Evolutionary conservation across 345 rosid species (phyloP).

Genomic region (Pugionium dolabratum): DNA sequence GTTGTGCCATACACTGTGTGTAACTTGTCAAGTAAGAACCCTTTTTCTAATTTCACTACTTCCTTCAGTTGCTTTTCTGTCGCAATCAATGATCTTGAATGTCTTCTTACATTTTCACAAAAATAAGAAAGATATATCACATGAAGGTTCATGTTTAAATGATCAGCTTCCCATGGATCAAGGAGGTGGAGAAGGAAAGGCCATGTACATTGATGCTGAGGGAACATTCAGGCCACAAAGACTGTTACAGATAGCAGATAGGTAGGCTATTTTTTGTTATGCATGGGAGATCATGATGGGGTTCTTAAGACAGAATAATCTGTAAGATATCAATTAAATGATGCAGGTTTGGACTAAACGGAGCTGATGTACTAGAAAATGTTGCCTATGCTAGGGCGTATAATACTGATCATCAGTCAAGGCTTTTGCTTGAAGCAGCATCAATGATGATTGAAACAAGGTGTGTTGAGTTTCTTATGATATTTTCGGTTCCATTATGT

Average conservation of each 20-base stretch:
- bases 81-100: neutral
- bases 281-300: slow-evolving; percentile 14
- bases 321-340: slow-evolving; percentile 18
- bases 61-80: slow-evolving; percentile 4
- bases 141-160: slow-evolving; percentile 3
- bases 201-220: slow-evolving; percentile 98
- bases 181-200: slow-evolving; percentile 98
- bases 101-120: neutral
- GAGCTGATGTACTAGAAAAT: slow-evolving; percentile 93
- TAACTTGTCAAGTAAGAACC: slow-evolving; percentile 84
- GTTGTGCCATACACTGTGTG: slow-evolving; percentile 94
- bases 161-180: slow-evolving; percentile 95
- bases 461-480: slow-evolving; percentile 35
- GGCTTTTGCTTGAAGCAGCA: slow-evolving; percentile 98
- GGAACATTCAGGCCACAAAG: slow-evolving; percentile 98
- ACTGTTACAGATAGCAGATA: slow-evolving; percentile 88
- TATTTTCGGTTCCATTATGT: neutral
- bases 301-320: slow-evolving; percentile 8
- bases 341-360: slow-evolving; percentile 84
- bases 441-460: slow-evolving; percentile 99
- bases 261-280: slow-evolving; percentile 43
- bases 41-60: slow-evolving; percentile 1
- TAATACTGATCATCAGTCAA: slow-evolving; percentile 95
- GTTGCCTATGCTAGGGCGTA: slow-evolving; percentile 98
- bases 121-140: slow-evolving; percentile 17